Evolutionary conservation across 345 rosid species (phyloP).

Genomic region (Hibiscus mutabilis): DNA sequence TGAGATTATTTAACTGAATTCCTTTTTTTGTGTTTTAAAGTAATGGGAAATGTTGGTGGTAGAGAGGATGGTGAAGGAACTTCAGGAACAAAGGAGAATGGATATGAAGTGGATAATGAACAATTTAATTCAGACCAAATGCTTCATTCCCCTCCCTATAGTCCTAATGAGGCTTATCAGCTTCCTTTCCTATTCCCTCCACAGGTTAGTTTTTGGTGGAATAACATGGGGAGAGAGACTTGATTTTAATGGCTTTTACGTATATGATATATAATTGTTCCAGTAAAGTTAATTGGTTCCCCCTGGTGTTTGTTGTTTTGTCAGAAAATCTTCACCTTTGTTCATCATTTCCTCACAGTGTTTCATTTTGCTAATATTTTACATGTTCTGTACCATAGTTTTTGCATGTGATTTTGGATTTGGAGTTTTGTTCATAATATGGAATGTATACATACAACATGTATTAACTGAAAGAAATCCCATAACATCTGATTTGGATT

Average conservation of each 20-base stretch:
- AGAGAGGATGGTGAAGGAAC: constrained; percentile 40
- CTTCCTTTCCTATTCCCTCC: constrained; percentile 24
- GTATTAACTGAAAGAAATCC: too few relatives aligned
- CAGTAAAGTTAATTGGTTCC: not conserved
- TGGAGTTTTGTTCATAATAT: not conserved
- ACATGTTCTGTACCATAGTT: not conserved
- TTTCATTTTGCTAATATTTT: too few relatives aligned
- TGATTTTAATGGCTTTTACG: not conserved
- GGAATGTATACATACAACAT: not conserved
- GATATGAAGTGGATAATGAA: constrained; percentile 23
- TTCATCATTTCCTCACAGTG: not conserved
- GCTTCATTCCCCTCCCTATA: constrained; percentile 27
- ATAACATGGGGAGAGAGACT: not conserved
- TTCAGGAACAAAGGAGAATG: constrained; percentile 21
- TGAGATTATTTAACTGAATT: constrained; percentile 19
- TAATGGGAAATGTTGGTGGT: constrained; percentile 66
- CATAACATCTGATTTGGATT: not conserved
- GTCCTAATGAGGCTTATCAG: constrained; percentile 16
- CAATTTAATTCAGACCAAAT: constrained; percentile 23
- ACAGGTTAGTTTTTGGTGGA: constrained; percentile 23
- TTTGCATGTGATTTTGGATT: not conserved
- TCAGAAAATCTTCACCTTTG: not conserved
- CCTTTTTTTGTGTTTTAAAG: constrained; percentile 20
- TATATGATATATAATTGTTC: not conserved
- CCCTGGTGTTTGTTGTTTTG: not conserved